Evolutionary conservation across 1,284 basidiomycete genomes (phyloP), one percentile per base, ranked within the genome.

Genomic region (Trichosporon faecale): DNA sequence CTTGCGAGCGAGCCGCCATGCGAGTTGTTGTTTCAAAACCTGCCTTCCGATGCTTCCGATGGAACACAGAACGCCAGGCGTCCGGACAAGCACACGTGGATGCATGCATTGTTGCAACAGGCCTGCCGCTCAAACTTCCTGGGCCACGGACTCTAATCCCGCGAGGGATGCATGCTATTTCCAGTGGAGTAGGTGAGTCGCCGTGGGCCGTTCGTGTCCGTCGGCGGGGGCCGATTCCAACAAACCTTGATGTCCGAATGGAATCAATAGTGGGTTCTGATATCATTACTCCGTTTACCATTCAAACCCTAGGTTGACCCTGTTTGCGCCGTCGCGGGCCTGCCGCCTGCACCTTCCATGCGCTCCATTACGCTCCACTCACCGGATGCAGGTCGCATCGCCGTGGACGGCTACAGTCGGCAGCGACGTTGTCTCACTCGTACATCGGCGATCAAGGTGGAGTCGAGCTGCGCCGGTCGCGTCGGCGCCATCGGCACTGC

Each of bases 171-270:
- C 8, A 46, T 21, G n/a, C 44, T 52, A 5, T 21, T 21, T 25
- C 18, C 7, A 11, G 21, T 9, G 49, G 5, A 4, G 46, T 6
- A 21, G 14, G 3, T 11, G 14, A 3, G 35, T 37, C 35, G 35
- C 35, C 35, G 11, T 37, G 9, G 44, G 44, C 5, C 52, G 27
- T 27, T 16, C 25, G 12, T 29, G 29, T 31, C 57, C 27, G 27
- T 23, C 29, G 57, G 57, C 18, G 57, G 57, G 18, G 6, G 27
- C 57, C 16, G 57, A 61, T 61, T 61, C 57, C 57, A 61, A 61
- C n/a, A 31, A 61, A 61, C 57, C 57, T 61, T 61, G 57, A 61
- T 61, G 18, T 8, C 11, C 57, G 29, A 31, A 33, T 61, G 57
- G 57, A 31, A 31, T 11, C 18, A 31, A 61, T 31, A 61, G 57